Base-by-base conservation (phyloP, 371 early-diverging fungal genomes). In the Umbelopsis sp. region DNA sequence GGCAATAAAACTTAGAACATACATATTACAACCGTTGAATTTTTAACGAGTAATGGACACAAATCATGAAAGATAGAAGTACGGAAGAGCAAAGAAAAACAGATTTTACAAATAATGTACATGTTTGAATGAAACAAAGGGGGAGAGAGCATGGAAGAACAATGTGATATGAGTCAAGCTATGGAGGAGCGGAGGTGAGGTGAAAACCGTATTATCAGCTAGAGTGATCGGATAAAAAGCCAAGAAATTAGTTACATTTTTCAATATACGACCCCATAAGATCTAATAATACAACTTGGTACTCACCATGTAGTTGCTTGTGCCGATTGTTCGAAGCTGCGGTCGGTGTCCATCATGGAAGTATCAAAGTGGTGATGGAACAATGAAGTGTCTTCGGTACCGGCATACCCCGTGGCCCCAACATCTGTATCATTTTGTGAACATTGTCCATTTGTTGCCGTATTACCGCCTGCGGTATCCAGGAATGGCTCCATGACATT, bases 401-500 rank as follows among this genome's bases (percentile, higher is more conserved):
- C 14, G 6, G 57, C 6, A 29, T 35, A 29, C 16, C 35, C 35
- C 5, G 57, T 12, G 7, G 41, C 41, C 14, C 18, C 57, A 29
- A 11, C 57, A 16, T 29, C 37, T 29, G 37, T 16, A 35, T 57
- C 11, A 14, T 18, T 57, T 35, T 16, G 6, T 29, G 37, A 16
- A 35, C 22, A 18, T 29, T 29, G 22, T 11, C 57, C 35, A 35
- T 29, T 35, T 35, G 29, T 35, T 29, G 35, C 29, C 18, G 89
- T 86, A 75, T 81, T 65, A 37, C 84, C 68, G 77, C 80, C 80
- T 41, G 86, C 86, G 64, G 87, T 79, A 66, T 62, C 45, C 37
- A 86, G 73, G 74, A 82, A 83, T 41, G 88, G 89, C 69, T 75
- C 68, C 77, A 77, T 83, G 67, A 83, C 82, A 72, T 83, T 84